Base-by-base conservation (phyloP, 2,329 filamentous ascomycete species). In the Fusarium secorum region DNA sequence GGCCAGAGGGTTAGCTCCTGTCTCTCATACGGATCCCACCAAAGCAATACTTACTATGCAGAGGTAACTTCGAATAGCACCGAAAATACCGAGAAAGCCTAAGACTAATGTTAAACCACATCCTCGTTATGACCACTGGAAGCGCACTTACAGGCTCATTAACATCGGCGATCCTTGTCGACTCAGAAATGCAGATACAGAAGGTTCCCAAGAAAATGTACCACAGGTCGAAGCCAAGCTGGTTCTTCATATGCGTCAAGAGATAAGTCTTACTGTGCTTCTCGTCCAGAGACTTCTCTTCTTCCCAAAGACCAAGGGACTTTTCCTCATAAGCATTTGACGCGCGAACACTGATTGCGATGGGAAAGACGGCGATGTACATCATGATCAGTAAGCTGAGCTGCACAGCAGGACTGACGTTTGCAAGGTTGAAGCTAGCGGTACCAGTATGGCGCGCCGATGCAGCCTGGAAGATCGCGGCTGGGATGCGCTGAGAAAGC, bases 341-440 rank as follows among this genome's bases (percentile, higher is more conserved):
- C 39, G 86, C 84, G 20, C 88, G 85, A 76, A 90, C 88, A 14
- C 84, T 87, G 51, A 90, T 88, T 17, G 87, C 87, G 24, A 90
- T 86, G 0, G 88, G 88, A 55, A 87, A 89, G 7, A 87, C 83
- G 11, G 85, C 85, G 41, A 90, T 89, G 76, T 89, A 90, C 88
- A 90, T 90, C 88, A 90, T 90, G 26, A 88, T 82, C 0, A 90
- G 80, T 57, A 89, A 85, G 28, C 88, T 84, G 11, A 90, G 83
- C 68, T 89, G 88, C 2, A 89, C 83, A 6, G 83, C 84, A 4
- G 88, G 86, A 30, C 84, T 86, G 4, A 89, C 80, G 2, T 75
- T 76, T 0, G 85, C 76, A 15, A 89, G 82, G 20, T 80, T 75
- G 28, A 89, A 88, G 71, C 79, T 86, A 78, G 81, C 84, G 78